Base-by-base conservation (phyloP, 257 asterid genomes). In the Gardenia jasminoides region DNA sequence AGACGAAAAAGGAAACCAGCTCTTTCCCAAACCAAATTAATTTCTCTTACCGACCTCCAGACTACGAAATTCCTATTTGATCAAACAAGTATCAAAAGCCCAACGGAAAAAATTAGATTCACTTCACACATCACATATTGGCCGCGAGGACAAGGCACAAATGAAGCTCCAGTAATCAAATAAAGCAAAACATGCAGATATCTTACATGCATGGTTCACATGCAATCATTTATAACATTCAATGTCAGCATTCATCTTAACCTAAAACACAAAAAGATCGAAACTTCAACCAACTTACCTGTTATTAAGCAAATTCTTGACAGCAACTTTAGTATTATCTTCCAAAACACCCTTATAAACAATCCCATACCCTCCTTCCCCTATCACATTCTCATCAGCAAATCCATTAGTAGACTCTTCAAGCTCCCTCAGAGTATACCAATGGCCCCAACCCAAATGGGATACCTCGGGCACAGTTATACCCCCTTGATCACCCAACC, bases 381-480 rank as follows among this genome's bases (percentile, higher is more conserved):
- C 98, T 41, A 94, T 91, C 85, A 94, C 97, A 86, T 91, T 90
- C 86, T 92, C 98, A 81, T 89, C 94, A 65, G 88, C 85, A 77
- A 94, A 92, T 1, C 86, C 87, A 69, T 90, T 86, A 3, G 98
- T 92, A 0, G 97, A 56, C 62, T 84, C 84, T 83, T 94, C 92
- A 52, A 94, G 97, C 88, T 94, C 98, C 76, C 98, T 86, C 74
- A 94, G 71, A 31, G 97, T 94, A 58, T 92, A 94, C 98, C 98
- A 94, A 79, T 92, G 96, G 5, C 98, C 98, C 98, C 98, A 94
- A 31, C 98, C 97, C 89, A 94, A 86, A 85, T 91, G 97, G 28
- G 97, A 94, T 58, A 94, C 98, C 88, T 91, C 96, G 44, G 98
- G 96, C 58, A 89, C 94, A 31, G 80, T 61, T 28, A 85, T 70